Base-by-base conservation (phyloP, 108 stramenopile species). In the Nitzschia inconspicua region DNA sequence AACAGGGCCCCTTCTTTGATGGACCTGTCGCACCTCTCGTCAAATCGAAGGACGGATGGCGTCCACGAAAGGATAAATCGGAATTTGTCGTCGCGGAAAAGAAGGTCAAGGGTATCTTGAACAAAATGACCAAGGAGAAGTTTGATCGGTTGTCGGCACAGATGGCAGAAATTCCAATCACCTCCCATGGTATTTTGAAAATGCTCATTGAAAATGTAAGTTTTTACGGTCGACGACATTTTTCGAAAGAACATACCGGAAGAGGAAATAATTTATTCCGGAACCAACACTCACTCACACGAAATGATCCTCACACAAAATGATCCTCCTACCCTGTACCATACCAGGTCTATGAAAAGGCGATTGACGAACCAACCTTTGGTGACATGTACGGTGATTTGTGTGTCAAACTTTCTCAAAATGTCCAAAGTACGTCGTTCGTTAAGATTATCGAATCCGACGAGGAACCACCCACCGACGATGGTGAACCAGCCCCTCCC, bases 121-220 rank as follows among this genome's bases (percentile, higher is more conserved):
- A 95, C 75, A 95, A 95, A 74, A 88, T 95, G 76, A 90, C 94
- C 24, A 89, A 89, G 52, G 90, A 92, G 41, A 95, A 95, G 63
- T 95, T 95, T 63, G 86, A 84, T 47, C 70, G 79, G 51, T 58
- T 95, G 28, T 58, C 86, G 10, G 47, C 40, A 30, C 90, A 92
- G 63, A 86, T 95, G 65, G 65, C 77, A 30, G 83, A 90, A 34
- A 89, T 95, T 49, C 88, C 79, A 18, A 84, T 95, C 47, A 28
- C 54, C 16, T 82, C 78, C 50, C 75, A 83, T 46, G 85, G 89
- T 32, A 84, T 86, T 53, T 65, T 91, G 68, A 80, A 80, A 42
- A 79, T 85, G 78, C 79, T 88, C 70, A 86, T 94, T 62, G 73
- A 76, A 20, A 60, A 60, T 25, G 53, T 54, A n/a, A n/a, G n/a